These are phyloP conservation scores for Malassezia nana DNA, from an alignment of 1,284 basidiomycete species.

Conservation along the genomic window DNA sequence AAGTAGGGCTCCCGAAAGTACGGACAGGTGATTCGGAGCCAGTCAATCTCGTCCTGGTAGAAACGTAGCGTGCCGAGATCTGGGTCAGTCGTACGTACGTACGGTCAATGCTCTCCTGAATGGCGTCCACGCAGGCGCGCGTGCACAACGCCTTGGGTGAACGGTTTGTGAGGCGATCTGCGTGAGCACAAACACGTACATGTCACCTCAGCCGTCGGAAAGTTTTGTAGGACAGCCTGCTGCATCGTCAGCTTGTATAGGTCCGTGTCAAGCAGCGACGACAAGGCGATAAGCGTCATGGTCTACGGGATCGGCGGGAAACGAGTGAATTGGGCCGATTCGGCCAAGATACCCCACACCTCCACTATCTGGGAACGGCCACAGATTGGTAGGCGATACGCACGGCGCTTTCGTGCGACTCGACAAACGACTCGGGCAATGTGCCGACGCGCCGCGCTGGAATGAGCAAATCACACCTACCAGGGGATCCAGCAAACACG, in stretches of 20 bases:
- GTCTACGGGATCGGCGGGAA: neutral
- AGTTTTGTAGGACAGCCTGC: conserved; percentile 75
- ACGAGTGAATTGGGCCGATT: neutral
- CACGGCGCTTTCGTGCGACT: conserved; percentile 64
- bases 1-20: conserved; percentile 69
- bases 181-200: conserved; percentile 13
- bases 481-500: conserved; percentile 78
- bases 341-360: neutral
- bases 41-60: conserved; percentile 59
- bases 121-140: conserved; percentile 59
- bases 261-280: conserved; percentile 82
- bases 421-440: conserved; percentile 79
- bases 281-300: conserved; percentile 6
- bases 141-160: conserved; percentile 64
- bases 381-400: conserved; percentile 60
- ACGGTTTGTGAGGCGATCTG: conserved; percentile 74
- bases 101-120: conserved; percentile 56
- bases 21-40: conserved; percentile 64
- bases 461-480: conserved; percentile 49
- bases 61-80: conserved; percentile 62
- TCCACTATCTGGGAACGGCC: neutral
- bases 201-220: conserved; percentile 57
- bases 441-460: conserved; percentile 69
- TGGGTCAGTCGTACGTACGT: conserved; percentile 41
- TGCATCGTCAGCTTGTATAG: conserved; percentile 99